These are phyloP conservation scores for Cyclocybe cylindracea DNA, from an alignment of 768 basidiomycete species.

Conservation along the genomic window DNA sequence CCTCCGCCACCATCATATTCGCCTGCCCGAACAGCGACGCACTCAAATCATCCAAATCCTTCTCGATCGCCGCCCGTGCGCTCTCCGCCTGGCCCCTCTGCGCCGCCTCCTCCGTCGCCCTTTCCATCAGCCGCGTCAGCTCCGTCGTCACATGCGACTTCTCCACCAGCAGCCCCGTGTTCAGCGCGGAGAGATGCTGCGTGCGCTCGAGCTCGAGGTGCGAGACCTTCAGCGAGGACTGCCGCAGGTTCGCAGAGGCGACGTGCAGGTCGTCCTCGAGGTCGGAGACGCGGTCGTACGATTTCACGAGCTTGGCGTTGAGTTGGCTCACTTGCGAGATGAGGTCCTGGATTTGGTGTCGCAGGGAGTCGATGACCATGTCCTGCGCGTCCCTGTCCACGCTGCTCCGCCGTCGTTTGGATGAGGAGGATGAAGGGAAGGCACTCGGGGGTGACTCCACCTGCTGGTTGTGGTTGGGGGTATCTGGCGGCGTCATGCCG, in stretches of 20 bases:
- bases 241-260: slow-evolving; percentile 55
- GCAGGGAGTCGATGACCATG: slow-evolving; percentile 79
- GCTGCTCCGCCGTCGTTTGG: slow-evolving; percentile 20
- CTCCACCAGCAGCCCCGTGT: slow-evolving; percentile 91
- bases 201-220: slow-evolving; percentile 84
- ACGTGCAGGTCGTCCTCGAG: slow-evolving; percentile 89
- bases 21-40: slow-evolving; percentile 89
- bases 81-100: slow-evolving; percentile 88
- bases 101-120: slow-evolving; percentile 92
- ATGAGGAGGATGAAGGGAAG: too few species aligned
- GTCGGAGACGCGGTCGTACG: slow-evolving; percentile 90
- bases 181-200: slow-evolving; percentile 86
- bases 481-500: background rate
- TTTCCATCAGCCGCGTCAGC: slow-evolving; percentile 91
- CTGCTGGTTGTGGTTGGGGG: background rate
- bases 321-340: slow-evolving; percentile 89
- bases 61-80: slow-evolving; percentile 82
- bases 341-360: slow-evolving; percentile 81
- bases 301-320: slow-evolving; percentile 89
- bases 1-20: slow-evolving; percentile 97
- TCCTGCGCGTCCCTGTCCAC: slow-evolving; percentile 70
- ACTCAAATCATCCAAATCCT: slow-evolving; percentile 93
- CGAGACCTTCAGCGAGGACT: slow-evolving; percentile 65
- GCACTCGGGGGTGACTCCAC: background rate
- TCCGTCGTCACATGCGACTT: slow-evolving; percentile 88